A percentile compares a stretch with the other conserved stretches of the same genome.
These are phyloP conservation scores for Fusarium newnesense DNA, from an alignment of 2,329 filamentous ascomycete species.

Conservation along the genomic window DNA sequence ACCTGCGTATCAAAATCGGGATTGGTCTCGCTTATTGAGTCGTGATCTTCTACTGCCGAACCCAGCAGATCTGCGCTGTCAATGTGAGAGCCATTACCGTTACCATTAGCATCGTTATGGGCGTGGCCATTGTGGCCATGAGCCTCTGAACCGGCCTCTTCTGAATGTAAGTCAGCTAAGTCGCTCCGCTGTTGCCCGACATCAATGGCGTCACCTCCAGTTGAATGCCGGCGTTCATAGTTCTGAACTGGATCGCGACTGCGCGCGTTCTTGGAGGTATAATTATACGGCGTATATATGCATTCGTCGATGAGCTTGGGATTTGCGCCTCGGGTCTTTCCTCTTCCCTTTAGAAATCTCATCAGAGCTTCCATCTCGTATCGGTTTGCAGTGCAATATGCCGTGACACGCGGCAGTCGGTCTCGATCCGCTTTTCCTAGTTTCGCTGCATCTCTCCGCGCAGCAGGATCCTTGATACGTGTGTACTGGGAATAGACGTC, in stretches of 20 bases:
- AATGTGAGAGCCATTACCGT: slow-evolving; percentile 42
- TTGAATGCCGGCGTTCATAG: slow-evolving; percentile 78
- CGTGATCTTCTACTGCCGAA: slow-evolving; percentile 49
- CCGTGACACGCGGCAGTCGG: slow-evolving; percentile 88
- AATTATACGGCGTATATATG: slow-evolving; percentile 94
- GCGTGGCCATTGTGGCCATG: slow-evolving; percentile 38
- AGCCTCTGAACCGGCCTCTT: slow-evolving; percentile 46
- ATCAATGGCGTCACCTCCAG: slow-evolving; percentile 70
- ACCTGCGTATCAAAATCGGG: slow-evolving; percentile 87
- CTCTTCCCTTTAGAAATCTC: slow-evolving; percentile 88
- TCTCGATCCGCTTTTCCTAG: slow-evolving; percentile 93
- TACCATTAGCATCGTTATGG: slow-evolving; percentile 41
- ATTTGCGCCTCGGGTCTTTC: slow-evolving; percentile 79
- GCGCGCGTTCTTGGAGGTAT: slow-evolving; percentile 59
- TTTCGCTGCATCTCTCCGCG: slow-evolving; percentile 88
- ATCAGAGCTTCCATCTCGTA: slow-evolving; percentile 92
- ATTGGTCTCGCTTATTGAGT: slow-evolving; percentile 56
- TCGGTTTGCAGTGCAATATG: slow-evolving; percentile 93
- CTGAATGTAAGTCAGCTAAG: slow-evolving; percentile 69
- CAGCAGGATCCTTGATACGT: slow-evolving; percentile 95
- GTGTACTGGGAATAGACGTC: slow-evolving; percentile 99
- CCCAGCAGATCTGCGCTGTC: slow-evolving; percentile 50
- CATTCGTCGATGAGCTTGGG: slow-evolving; percentile 98
- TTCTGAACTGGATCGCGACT: slow-evolving; percentile 54
- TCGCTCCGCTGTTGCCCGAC: slow-evolving; percentile 62